Conservation (phyloP, 352 stramenopile genomes). For the Globisporangium orthogonon region DNA sequence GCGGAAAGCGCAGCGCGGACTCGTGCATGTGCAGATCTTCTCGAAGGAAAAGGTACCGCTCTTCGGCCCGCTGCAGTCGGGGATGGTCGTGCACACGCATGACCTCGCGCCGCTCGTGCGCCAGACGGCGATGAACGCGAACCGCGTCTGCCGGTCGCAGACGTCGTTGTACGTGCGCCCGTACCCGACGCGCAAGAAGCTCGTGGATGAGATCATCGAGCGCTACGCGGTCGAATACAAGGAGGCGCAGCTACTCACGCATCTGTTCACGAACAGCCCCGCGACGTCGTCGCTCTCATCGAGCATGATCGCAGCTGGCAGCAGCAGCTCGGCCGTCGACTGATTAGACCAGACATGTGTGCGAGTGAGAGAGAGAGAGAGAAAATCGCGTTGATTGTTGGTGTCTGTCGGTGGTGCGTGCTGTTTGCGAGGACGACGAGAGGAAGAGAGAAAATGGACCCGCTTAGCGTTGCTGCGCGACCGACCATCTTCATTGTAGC, state of each 20-base stretch:
- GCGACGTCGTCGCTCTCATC: background rate
- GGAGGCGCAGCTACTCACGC: slow-evolving; percentile 74
- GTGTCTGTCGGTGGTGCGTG: background rate
- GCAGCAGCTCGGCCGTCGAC: background rate
- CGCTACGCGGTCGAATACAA: slow-evolving; percentile 83
- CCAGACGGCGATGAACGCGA: slow-evolving; percentile 86
- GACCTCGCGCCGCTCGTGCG: slow-evolving; percentile 71
- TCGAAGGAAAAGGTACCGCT: slow-evolving; percentile 76
- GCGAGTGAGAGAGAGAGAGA: too few species aligned
- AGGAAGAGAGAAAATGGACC: too few species aligned
- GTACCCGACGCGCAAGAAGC: slow-evolving; percentile 83
- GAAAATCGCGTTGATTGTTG: background rate
- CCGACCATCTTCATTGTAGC: too few species aligned
- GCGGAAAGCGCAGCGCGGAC: slow-evolving; percentile 42
- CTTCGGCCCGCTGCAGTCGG: slow-evolving; percentile 77
- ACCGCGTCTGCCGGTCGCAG: slow-evolving; percentile 79
- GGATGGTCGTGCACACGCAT: slow-evolving; percentile 73
- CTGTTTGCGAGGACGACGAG: background rate
- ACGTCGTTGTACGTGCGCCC: slow-evolving; percentile 79
- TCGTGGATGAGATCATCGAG: slow-evolving; percentile 86
- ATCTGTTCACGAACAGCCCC: slow-evolving; percentile 48
- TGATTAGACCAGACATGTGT: background rate
- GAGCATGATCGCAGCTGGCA: background rate
- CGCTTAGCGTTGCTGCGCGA: too few species aligned
- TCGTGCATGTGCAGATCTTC: slow-evolving; percentile 77